phyloP scores from a whole-genome alignment of 306 rosid species.

The Styphnolobium japonicum region DNA sequence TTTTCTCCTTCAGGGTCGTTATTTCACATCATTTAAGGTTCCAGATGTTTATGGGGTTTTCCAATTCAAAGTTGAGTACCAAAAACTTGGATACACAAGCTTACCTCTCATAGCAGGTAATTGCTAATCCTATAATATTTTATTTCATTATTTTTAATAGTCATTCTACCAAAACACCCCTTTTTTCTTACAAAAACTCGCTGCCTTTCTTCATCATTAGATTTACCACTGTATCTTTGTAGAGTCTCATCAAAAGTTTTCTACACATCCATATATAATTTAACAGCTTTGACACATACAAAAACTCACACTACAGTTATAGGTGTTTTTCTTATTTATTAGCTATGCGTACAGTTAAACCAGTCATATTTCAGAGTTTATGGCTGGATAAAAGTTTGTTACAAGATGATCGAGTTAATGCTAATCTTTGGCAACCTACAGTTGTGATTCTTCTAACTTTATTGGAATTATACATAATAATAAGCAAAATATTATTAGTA shows the following conservation, averaged over 20 bases:
- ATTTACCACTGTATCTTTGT: slow-evolving; percentile 17
- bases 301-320: neutral
- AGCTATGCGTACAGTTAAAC: neutral
- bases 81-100: slow-evolving; percentile 86
- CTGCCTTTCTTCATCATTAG: neutral
- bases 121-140: neutral
- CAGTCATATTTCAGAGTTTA: neutral
- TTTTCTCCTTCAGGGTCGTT: slow-evolving; percentile 62
- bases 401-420: slow-evolving; percentile 5
- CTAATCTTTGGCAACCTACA: neutral
- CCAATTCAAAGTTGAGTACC: slow-evolving; percentile 96
- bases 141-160: neutral
- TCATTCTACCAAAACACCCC: neutral
- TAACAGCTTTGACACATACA: neutral
- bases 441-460: neutral
- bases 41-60: slow-evolving; percentile 99
- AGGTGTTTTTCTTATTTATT: too few relatives aligned
- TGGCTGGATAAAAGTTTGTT: slow-evolving; percentile 3
- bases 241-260: neutral
- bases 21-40: slow-evolving; percentile 79
- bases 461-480: neutral
- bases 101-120: slow-evolving; percentile 87
- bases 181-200: neutral
- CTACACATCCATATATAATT: neutral
- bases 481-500: neutral